phyloP scores from a whole-genome alignment of 768 basidiomycete species.

The Kwoniella shandongensis region DNA sequence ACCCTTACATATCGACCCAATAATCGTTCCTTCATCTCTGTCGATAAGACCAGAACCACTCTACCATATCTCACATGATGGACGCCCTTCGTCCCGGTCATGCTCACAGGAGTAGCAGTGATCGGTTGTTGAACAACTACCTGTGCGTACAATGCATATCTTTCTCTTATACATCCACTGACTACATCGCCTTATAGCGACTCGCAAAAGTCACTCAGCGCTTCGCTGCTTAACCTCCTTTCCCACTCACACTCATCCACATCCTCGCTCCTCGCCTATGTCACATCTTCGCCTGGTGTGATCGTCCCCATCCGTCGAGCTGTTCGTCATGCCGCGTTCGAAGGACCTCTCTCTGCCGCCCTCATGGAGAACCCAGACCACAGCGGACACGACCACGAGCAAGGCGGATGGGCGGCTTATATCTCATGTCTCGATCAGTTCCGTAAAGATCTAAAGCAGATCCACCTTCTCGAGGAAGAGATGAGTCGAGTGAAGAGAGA shows the following conservation, averaged over 20 bases:
- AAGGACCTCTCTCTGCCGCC: slow-evolving; percentile 46
- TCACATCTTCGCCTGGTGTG: slow-evolving; percentile 53
- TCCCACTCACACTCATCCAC: slow-evolving; percentile 53
- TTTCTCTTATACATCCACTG: neutral
- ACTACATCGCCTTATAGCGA: slow-evolving; percentile 25
- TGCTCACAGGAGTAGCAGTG: slow-evolving; percentile 50
- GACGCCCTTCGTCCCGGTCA: slow-evolving; percentile 49
- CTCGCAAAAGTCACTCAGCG: slow-evolving; percentile 48
- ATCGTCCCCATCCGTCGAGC: slow-evolving; percentile 44
- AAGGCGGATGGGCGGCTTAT: slow-evolving; percentile 50
- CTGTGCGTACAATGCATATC: slow-evolving; percentile 32
- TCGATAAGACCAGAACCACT: no score
- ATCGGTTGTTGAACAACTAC: slow-evolving; percentile 52
- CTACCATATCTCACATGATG: slow-evolving; percentile 35
- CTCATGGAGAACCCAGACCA: slow-evolving; percentile 31
- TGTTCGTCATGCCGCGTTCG: slow-evolving; percentile 52
- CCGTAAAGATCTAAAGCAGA: slow-evolving; percentile 52
- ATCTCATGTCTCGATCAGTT: slow-evolving; percentile 48
- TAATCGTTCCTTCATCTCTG: no score
- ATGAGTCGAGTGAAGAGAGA: slow-evolving; percentile 50
- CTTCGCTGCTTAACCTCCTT: slow-evolving; percentile 49
- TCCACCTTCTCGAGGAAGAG: slow-evolving; percentile 53
- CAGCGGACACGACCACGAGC: slow-evolving; percentile 21
- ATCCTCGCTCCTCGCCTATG: slow-evolving; percentile 52
- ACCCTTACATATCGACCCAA: no score